phyloP scores from a whole-genome alignment of 345 rosid genomes.

The Brassica carinata region DNA sequence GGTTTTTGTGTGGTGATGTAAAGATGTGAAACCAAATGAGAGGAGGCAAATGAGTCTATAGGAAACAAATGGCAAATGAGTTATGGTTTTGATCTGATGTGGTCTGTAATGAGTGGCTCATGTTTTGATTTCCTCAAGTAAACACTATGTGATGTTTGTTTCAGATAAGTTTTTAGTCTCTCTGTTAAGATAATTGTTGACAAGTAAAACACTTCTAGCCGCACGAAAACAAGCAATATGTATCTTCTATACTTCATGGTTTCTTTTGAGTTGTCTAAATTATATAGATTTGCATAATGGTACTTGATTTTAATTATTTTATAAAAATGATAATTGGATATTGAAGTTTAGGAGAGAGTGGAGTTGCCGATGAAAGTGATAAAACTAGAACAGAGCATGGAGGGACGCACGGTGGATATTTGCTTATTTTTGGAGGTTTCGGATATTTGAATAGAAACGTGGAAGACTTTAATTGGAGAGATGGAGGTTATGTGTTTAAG shows the following conservation, averaged over 20 bases:
- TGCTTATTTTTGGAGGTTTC: conserved; percentile 28
- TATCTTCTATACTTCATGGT: conserved; percentile 31
- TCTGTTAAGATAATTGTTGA: conserved; percentile 12
- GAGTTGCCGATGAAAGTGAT: conserved; percentile 58
- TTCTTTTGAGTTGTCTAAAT: conserved; percentile 39
- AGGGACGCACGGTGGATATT: conserved; percentile 54
- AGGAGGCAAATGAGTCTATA: conserved; percentile 39
- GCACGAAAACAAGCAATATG: not conserved
- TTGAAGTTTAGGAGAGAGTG: conserved; percentile 25
- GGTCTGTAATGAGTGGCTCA: conserved; percentile 42
- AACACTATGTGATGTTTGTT: conserved; percentile 10
- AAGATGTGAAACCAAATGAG: conserved; percentile 37
- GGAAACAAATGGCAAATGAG: conserved; percentile 53
- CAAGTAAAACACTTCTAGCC: conserved; percentile 26
- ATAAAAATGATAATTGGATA: conserved; percentile 5
- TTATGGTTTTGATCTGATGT: not conserved
- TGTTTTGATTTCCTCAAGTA: conserved; percentile 27
- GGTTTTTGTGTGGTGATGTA: conserved; percentile 37
- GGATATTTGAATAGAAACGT: conserved; percentile 63
- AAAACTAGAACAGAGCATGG: conserved; percentile 51
- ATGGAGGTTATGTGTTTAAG: conserved; percentile 61
- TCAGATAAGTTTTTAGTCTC: conserved; percentile 15
- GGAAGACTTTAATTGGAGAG: conserved; percentile 43
- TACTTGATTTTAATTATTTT: conserved; percentile 10
- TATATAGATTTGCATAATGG: conserved; percentile 26